These are phyloP conservation scores for Microcos paniculata DNA, from an alignment of 345 rosid species.

Conservation along the genomic window DNA sequence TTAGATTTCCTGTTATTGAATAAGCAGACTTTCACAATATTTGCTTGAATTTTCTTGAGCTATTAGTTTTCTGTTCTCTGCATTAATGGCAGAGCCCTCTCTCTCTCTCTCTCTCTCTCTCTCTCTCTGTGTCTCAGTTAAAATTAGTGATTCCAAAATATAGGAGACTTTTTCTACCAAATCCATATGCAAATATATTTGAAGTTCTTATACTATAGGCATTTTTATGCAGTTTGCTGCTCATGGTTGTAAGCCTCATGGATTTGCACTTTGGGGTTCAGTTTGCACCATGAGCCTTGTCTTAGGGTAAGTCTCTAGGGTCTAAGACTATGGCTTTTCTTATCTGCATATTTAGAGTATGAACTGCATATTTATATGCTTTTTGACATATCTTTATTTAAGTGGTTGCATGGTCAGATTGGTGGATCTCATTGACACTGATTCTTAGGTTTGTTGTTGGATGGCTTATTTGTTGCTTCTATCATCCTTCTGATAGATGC, in stretches of 20 bases:
- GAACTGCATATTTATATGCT: background rate
- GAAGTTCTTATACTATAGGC: background rate
- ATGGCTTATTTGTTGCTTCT: background rate
- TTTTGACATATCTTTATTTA: background rate
- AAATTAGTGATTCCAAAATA: background rate
- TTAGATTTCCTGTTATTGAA: background rate
- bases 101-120: too few relatives aligned
- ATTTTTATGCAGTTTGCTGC: background rate
- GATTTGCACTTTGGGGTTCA: background rate
- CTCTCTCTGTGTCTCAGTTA: background rate
- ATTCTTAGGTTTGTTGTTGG: background rate
- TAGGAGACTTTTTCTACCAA: background rate
- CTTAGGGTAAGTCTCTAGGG: background rate
- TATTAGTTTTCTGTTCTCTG: background rate
- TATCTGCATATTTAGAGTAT: background rate
- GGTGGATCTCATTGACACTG: background rate
- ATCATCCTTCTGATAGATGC: background rate
- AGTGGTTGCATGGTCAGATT: background rate
- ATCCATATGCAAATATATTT: background rate
- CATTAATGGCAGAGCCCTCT: background rate
- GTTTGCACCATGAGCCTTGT: constrained; percentile 7
- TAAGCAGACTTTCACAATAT: background rate
- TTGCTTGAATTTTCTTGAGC: background rate
- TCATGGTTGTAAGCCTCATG: constrained; percentile 6
- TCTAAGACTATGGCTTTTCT: background rate